Percentiles rank a stretch among this genome's conserved stretches.
Evolutionary conservation across 2,329 filamentous ascomycete species (phyloP).

Genomic region (Monosporascus sp.): DNA sequence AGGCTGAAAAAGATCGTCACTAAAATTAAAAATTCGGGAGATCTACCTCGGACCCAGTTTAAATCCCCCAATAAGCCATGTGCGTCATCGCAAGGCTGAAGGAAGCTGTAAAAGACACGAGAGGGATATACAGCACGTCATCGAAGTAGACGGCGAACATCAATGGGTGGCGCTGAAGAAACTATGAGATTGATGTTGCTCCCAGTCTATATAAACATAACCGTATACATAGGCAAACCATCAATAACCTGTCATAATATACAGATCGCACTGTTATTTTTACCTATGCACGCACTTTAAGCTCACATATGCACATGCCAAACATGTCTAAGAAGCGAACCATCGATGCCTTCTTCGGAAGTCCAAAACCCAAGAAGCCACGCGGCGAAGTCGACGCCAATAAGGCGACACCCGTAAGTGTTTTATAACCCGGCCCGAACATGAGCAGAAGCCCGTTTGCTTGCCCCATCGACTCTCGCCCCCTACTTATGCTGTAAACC

Average conservation of each 20-base stretch:
- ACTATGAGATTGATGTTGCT: not conserved
- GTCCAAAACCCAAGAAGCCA: conserved; percentile 38
- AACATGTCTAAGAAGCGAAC: conserved; percentile 51
- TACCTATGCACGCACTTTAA: too few species aligned
- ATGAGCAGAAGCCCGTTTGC: too few species aligned
- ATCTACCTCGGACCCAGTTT: not conserved
- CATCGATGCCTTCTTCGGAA: conserved; percentile 62
- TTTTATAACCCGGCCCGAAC: too few species aligned
- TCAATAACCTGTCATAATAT: not conserved
- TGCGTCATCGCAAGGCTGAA: not conserved
- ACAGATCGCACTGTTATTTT: not conserved
- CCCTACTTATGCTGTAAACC: too few species aligned
- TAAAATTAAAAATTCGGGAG: not conserved
- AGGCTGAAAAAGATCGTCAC: not conserved
- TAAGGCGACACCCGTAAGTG: conserved; percentile 3
- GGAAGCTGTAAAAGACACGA: not conserved
- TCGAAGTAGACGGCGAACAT: not conserved
- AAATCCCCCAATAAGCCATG: not conserved
- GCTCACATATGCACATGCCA: not conserved
- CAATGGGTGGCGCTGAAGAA: not conserved
- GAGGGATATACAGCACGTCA: not conserved
- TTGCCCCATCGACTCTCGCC: too few species aligned
- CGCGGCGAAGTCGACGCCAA: conserved; percentile 28
- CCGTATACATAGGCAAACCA: not conserved
- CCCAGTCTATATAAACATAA: not conserved